phyloP scores from a whole-genome alignment of 495 filamentous ascomycete genomes.

The Penicillium bovifimosum region DNA sequence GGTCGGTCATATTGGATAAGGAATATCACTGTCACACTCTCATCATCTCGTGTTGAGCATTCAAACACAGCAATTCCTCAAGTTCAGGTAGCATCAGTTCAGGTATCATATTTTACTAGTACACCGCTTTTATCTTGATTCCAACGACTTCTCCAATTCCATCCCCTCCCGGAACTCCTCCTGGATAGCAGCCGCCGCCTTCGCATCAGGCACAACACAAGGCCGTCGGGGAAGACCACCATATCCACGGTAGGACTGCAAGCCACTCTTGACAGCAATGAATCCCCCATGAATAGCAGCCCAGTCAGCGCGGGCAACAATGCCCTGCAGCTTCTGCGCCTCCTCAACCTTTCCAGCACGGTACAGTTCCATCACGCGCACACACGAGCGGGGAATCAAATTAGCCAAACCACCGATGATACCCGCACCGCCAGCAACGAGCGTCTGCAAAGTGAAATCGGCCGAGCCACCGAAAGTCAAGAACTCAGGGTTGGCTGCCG shows the following conservation, averaged over 20 bases:
- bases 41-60: background rate
- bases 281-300: conserved; percentile 80
- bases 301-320: conserved; percentile 84
- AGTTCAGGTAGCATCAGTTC: no score
- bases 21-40: conserved; percentile 5
- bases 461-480: conserved; percentile 82
- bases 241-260: conserved; percentile 71
- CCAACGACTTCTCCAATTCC: conserved; percentile 57
- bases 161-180: conserved; percentile 71
- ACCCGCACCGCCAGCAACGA: conserved; percentile 78
- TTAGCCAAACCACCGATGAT: conserved; percentile 84
- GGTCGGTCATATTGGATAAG: background rate
- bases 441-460: conserved; percentile 82
- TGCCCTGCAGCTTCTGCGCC: conserved; percentile 69
- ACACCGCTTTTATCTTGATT: conserved; percentile 13
- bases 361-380: conserved; percentile 68
- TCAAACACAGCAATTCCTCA: background rate
- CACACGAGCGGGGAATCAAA: conserved; percentile 71
- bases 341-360: conserved; percentile 60
- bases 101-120: background rate
- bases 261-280: conserved; percentile 74
- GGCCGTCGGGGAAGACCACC: conserved; percentile 73
- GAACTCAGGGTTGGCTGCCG: conserved; percentile 60
- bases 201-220: conserved; percentile 60
- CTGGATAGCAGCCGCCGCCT: conserved; percentile 57